These are phyloP conservation scores for Aspergillus awamori DNA, from an alignment of 2,329 filamentous ascomycete species.

Conservation along the genomic window DNA sequence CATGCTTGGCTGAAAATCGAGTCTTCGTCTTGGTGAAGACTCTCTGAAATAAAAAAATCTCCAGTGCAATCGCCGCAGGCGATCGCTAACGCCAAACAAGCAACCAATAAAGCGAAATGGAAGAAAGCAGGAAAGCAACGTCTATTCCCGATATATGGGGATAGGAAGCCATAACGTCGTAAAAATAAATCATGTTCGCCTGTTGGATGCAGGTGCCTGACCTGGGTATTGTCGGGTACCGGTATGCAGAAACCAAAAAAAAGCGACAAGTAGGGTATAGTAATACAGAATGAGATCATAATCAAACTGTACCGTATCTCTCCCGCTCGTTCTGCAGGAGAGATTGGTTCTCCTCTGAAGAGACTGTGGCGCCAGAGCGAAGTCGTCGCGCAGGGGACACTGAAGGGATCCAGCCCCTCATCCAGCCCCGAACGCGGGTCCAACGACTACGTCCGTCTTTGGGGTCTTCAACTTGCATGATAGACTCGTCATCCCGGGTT, in stretches of 20 bases:
- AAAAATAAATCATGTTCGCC: constrained; percentile 6
- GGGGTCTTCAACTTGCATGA: constrained; percentile 52
- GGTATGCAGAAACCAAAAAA: not conserved
- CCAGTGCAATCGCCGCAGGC: not conserved
- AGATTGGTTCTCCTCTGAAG: constrained; percentile 32
- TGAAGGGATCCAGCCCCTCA: constrained; percentile 66
- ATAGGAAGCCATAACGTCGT: constrained; percentile 5
- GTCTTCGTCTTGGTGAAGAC: not conserved
- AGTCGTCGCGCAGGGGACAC: constrained; percentile 41
- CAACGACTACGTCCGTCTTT: constrained; percentile 51
- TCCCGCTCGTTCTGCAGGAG: constrained; percentile 32
- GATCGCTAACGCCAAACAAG: constrained; percentile 4
- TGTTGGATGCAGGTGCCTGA: constrained; percentile 1
- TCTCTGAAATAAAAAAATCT: constrained; percentile 1
- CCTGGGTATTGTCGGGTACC: not conserved
- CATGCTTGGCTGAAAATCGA: not conserved
- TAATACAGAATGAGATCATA: not conserved
- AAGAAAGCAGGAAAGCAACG: not conserved
- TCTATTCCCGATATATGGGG: not conserved
- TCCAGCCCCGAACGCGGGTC: constrained; percentile 64
- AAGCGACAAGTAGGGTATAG: not conserved
- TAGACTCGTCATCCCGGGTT: constrained; percentile 46
- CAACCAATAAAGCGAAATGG: not conserved
- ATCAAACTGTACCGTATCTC: constrained; percentile 41
- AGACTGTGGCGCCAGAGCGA: not conserved